Conservation (phyloP, 176 grass and related monocot species). For the Raddia guianensis region DNA sequence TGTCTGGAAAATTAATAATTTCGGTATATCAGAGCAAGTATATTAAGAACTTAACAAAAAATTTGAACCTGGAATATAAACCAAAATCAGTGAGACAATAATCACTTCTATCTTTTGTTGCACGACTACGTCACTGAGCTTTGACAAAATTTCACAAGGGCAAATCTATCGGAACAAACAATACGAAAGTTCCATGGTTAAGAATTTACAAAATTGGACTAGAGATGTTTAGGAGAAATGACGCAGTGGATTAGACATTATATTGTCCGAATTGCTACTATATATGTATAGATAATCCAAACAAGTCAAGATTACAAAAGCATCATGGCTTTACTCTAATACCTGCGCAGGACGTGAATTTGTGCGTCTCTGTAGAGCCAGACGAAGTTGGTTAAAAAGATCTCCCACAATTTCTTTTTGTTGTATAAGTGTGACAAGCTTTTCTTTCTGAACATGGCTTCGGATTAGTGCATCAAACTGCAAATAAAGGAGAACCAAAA, state of each 20-base stretch:
- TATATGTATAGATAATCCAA: too few species aligned
- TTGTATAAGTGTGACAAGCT: constrained; percentile 80
- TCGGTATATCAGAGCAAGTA: constrained; percentile 13
- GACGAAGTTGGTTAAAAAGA: constrained; percentile 91
- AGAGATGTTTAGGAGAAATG: too few species aligned
- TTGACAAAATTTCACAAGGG: too few species aligned
- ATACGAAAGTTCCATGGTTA: too few species aligned
- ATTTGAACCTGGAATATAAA: background rate
- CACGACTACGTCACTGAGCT: too few species aligned
- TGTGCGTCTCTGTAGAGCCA: constrained; percentile 75
- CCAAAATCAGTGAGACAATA: constrained; percentile 28
- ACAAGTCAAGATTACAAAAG: constrained; percentile 20
- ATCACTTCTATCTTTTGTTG: constrained; percentile 5
- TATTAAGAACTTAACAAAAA: constrained; percentile 25
- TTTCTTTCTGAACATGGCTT: constrained; percentile 69
- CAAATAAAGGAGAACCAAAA: constrained; percentile 34
- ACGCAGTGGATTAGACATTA: too few species aligned
- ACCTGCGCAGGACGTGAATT: constrained; percentile 92
- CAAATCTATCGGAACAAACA: too few species aligned
- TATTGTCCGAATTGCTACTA: too few species aligned
- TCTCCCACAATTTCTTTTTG: constrained; percentile 95
- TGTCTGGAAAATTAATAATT: constrained; percentile 57
- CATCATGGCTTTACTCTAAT: constrained; percentile 28
- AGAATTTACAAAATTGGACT: too few species aligned
- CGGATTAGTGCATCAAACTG: constrained; percentile 82